Base-by-base conservation (phyloP, 192 early-diverging fungal genomes). In the Physocladia obscura region DNA sequence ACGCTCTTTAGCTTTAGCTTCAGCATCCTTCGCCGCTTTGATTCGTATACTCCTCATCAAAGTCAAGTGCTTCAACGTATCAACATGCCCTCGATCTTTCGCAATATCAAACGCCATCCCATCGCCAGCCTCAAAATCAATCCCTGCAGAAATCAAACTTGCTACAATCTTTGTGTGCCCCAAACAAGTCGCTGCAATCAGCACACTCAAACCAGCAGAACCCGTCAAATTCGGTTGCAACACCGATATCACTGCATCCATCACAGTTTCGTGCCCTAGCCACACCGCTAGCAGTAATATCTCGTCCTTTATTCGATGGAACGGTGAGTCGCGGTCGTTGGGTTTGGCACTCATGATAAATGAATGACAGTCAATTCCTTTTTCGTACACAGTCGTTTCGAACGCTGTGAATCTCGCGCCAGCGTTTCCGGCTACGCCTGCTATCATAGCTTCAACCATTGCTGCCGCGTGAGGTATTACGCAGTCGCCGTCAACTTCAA, bases 241-340 rank as follows among this genome's bases (percentile, higher is more conserved):
- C 6, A 64, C 51, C 19, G 61, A 21, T 2, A 72, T 21, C 8
- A 72, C 70, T 32, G 70, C 70, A 26, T 72, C 70, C 48, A 72
- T 52, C 1, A 72, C 70, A 55, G 70, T 38, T 38, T 82, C 83
- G 34, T 63, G 86, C 73, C 86, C 89, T 44, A 90, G 74, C 59
- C 82, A 79, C 34, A 82, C 74, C 21, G 71, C 75, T 51, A 89
- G 87, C 1, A 83, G 69, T 19, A 90, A 35, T 19, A 77, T 51
- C 19, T 89, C 73, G 21, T 52, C 38, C 26, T 57, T 62, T n/a
- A 72, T 50, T n/a, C 22, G 6, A 8, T 51, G 70, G 27, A 72
- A 52, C 21, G 47, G 47, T 2, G 34, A 22, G 26, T 52, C 49
- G 29, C 63, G 63, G 4, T 65, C 63, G 32, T 49, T 65, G 6